Base-by-base conservation (phyloP, 2,329 filamentous ascomycete species). In the Salinomyces thailandicus region DNA sequence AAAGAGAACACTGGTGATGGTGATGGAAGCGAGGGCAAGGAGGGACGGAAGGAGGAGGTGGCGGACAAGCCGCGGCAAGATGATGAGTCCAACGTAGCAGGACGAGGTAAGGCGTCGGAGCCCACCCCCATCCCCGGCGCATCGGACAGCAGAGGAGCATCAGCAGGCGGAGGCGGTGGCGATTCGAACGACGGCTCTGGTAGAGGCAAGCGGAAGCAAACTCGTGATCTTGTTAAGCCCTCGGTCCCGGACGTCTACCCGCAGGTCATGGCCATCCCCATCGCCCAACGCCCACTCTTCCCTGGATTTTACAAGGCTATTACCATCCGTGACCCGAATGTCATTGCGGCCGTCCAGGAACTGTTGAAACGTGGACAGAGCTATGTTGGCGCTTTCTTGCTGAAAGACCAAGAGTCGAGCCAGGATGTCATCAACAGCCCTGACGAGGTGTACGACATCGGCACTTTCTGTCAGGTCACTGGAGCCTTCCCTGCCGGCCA, bases 271-370 rank as follows among this genome's bases (percentile, higher is more conserved):
- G 89, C 89, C 2, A 93, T 98, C 38, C 91, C 91, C 5, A 95
- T 98, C 52, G 83, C 85, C 18, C 86, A 93, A 60, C 75, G 91
- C 36, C 91, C 91, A 8, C 68, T 98, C 9, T 98, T 96, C 62
- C 91, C 91, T 1, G 91, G 91, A 1, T 98, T 96, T 63, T 98
- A 98, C 68, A 98, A 98, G 64, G 89, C 91, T 7, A 91, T 98
- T 49, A 98, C 89, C 3, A 93, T 98, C 49, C 81, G 85, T 57
- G 86, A 98, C 54, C 84, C 83, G 13, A 83, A 91, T 50, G 91
- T 98, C 22, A 82, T 87, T 11, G 78, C 79, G 26, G 91, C 91
- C 15, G 93, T 98, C 48, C 82, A 87, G 40, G 93, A 98, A 57
- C 91, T 94, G 72, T 85, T 96, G 59, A 94, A 93, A 70, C 75